Evolutionary conservation across 1,284 basidiomycete genomes (phyloP).

Genomic region (Abortiporus biennis): DNA sequence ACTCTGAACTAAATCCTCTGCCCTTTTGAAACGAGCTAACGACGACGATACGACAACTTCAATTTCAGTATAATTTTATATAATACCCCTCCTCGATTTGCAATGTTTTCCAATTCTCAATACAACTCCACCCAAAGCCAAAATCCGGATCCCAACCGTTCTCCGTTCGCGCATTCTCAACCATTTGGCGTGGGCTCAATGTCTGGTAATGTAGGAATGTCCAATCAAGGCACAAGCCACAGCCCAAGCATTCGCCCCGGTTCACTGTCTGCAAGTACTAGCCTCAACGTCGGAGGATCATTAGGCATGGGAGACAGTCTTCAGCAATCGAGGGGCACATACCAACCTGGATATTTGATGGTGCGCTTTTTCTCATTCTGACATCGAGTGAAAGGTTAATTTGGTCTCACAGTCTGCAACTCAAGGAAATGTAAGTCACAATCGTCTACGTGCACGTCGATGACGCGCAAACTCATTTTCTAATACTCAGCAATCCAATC

Average conservation of each 20-base stretch:
- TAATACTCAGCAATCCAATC: constrained; percentile 40
- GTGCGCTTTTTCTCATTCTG: constrained; percentile 29
- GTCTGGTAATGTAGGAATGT: no score
- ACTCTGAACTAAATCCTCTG: no score
- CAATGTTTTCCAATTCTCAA: constrained; percentile 5
- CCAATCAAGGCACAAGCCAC: constrained; percentile 15
- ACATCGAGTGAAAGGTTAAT: constrained; percentile 1
- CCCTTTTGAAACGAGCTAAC: no score
- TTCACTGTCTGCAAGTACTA: constrained; percentile 12
- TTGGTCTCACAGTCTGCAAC: constrained; percentile 42
- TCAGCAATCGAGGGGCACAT: constrained; percentile 63
- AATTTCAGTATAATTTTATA: no score
- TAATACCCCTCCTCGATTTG: no score
- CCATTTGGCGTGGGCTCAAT: constrained; percentile 24
- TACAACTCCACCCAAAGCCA: constrained; percentile 6
- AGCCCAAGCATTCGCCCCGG: constrained; percentile 20
- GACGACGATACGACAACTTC: no score
- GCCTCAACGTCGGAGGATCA: constrained; percentile 17
- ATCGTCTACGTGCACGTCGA: background rate
- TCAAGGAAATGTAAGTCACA: constrained; percentile 43
- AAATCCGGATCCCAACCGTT: constrained; percentile 15
- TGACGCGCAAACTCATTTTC: background rate
- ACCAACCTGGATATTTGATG: constrained; percentile 73
- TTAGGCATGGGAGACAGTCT: constrained; percentile 42
- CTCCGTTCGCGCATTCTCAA: constrained; percentile 20